Evolutionary conservation across 2,329 filamentous ascomycete species (phyloP), one percentile per base, ranked within the genome.

Genomic region (Clonostachys byssicola): DNA sequence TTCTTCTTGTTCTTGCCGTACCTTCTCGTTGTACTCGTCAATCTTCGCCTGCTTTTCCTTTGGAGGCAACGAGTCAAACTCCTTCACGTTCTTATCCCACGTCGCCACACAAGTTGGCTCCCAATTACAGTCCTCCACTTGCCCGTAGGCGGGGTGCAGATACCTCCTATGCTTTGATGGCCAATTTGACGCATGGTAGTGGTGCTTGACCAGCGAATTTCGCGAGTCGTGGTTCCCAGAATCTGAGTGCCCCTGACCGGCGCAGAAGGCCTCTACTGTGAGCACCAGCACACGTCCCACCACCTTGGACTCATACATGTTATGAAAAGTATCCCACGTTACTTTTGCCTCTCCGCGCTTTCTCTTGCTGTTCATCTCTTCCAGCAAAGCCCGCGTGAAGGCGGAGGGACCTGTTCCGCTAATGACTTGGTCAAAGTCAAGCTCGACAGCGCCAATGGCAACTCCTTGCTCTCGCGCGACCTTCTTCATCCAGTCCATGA

Each of bases 101-200:
- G 75, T 67, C 23, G 67, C 69, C 12, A 88, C 81, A 54, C 85
- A 88, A 5, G 81, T 77, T 6, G 68, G 61, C 40, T 82, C 74
- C 85, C 85, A 88, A 57, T 88, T 88, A 64, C 85, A 88, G 53
- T 75, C 71, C 60, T 88, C 85, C 0, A 88, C 84, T 61, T 86
- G 81, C 6, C 83, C 85, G 56, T 83, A 87, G 46, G 83, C 78
- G 2, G 84, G 83, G 59, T 89, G 85, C 42, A 72, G 82, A 65
- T 77, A 86, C 33, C 85, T 73, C 2, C 81, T 83, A 58, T 89
- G 85, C 4, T 72, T 71, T 45, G 75, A 78, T 3, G 85, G 86
- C 86, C 86, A 89, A 49, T 81, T 78, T 2, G 84, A 88, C 1
- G 86, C 86, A 61, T 89, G 86, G 57, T 88, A 89, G 62, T 88